Evolutionary conservation across 2,329 filamentous ascomycete species (phyloP), one percentile per base, ranked within the genome.

Genomic region (Aspergillus proliferans): DNA sequence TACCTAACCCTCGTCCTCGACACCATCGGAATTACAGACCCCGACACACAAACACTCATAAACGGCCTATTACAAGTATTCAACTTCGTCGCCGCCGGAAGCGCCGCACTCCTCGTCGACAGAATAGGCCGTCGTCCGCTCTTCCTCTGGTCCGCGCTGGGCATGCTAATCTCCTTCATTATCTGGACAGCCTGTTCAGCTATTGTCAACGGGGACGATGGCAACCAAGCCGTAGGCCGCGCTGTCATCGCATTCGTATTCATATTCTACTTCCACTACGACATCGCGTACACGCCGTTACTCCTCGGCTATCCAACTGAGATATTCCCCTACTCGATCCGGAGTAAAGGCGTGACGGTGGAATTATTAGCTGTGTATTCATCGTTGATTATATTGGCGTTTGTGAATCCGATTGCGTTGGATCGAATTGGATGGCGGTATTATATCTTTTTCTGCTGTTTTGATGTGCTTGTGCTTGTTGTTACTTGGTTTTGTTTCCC

Each of bases 211-310:
- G 47, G 49, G 2, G 54, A 47, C 3, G 54, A 60, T 12, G 47
- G 50, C 2, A 57, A 49, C 3, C 40, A 53, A 8, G 49, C 40
- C 10, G 48, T 54, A 5, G 55, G 53, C 0, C 40, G 28, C 8
- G 51, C 57, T 5, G 79, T 82, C 56, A 73, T 83, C 26, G 75
- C 76, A 19, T 81, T 81, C 55, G 74, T 83, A 52, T 83, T 81
- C 74, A 65, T 81, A 18, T 83, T 82, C 56, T 76, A 76, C 47
- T 71, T 80, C 58, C 80, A 78, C 56, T 83, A 83, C 64, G 78
- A 80, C 52, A 78, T 83, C 49, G 80, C 76, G 43, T 83, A 80
- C 64, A 81, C 77, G 0, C 78, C 79, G 43, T 71, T 83, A 39
- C 70, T 82, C 9, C 72, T 82, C 2, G 52, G 50, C 36, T 83